Evolutionary conservation across 345 rosid genomes (phyloP), one percentile per base, ranked within the genome.

Genomic region (Clausena lansium): DNA sequence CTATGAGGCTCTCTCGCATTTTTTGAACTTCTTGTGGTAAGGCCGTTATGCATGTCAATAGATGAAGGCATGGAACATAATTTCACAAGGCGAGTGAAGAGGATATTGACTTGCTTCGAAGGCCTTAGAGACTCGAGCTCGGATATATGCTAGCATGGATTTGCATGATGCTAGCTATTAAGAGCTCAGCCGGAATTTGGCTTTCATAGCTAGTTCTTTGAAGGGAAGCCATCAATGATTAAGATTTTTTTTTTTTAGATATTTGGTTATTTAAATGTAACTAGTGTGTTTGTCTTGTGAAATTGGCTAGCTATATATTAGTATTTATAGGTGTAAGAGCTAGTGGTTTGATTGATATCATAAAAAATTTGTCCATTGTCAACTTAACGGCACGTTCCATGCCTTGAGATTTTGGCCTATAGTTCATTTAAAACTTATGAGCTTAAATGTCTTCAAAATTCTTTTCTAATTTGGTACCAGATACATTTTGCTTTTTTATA

Each of bases 171-270:
- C 41, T 73, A 77, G 81, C 77, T 38, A 83, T 57, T n/a, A 83
- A 77, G 5, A 24, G 30, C 52, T 77, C 81, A 1, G 54, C 13
- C 1, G 83, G 58, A 33, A 77, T 74, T 36, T 70, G 74, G 64
- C 17, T 55, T 64, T 69, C 65, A 17, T 25, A 22, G 54, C 14
- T 70, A 39, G 75, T 4, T 52, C 41, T 77, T 17, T 74, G 77
- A 76, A 78, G 59, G 70, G 81, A 76, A 71, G 85, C 82, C 88
- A 85, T 85, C 47, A 67, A 24, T 41, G 54, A 85, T 85, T 32
- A 39, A 58, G 45, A 15, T 11, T 9, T 15, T 11, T 36, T 9
- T 19, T 7, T 55, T 19, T 17, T 19, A 24, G 20, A 2, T 9
- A 9, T 2, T 19, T 15, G 27, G 24, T 15, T 30, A 30, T 30